phyloP scores from a whole-genome alignment of 805 yeast species.

The Saturnispora kantuleensis region DNA sequence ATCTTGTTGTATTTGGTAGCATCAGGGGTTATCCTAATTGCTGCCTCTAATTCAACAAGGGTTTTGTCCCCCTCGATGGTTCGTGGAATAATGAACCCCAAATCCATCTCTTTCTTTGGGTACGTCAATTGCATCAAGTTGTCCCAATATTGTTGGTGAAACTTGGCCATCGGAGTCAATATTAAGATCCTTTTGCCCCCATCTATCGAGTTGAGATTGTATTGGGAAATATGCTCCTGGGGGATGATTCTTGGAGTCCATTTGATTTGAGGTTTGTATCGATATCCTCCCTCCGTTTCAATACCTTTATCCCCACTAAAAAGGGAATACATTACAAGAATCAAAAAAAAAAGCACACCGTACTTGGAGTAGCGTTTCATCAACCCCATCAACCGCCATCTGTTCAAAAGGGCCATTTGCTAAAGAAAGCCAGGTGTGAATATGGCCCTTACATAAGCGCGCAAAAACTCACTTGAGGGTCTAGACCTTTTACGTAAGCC shows the following conservation, averaged over 20 bases:
- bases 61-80: conserved; percentile 74
- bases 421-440: too few species aligned
- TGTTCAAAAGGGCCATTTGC: too few species aligned
- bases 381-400: neutral
- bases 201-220: conserved; percentile 68
- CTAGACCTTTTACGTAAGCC: too few species aligned
- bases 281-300: conserved; percentile 10
- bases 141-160: conserved; percentile 80
- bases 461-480: too few species aligned
- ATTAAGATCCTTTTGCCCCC: conserved; percentile 78
- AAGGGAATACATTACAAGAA: too few species aligned
- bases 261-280: conserved; percentile 37
- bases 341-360: too few species aligned
- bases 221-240: conserved; percentile 69
- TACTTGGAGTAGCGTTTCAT: neutral
- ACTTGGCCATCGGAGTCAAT: conserved; percentile 83
- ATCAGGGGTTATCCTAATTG: conserved; percentile 62
- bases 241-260: conserved; percentile 54
- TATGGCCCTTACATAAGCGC: too few species aligned
- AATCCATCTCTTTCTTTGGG: conserved; percentile 75
- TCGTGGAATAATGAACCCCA: conserved; percentile 89
- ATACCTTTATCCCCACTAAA: too few species aligned
- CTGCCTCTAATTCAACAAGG: conserved; percentile 58
- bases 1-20: conserved; percentile 69
- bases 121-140: conserved; percentile 66